These are phyloP conservation scores for Amanita phalloides DNA, from an alignment of 768 basidiomycete species.

Conservation along the genomic window DNA sequence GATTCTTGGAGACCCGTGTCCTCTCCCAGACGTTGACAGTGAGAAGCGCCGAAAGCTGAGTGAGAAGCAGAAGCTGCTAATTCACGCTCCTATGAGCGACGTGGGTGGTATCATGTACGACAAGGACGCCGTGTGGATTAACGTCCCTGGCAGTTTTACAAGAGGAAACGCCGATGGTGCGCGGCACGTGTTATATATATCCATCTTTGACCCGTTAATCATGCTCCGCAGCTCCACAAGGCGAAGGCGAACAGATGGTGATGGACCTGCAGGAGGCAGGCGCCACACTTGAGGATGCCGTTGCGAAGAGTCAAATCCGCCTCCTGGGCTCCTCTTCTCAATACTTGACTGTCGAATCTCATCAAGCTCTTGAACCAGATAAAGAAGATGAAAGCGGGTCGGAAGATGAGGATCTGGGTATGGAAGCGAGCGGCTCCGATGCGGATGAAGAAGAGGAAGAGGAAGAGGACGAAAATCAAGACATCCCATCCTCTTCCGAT, in stretches of 20 bases:
- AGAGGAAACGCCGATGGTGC: constrained; percentile 58
- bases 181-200: constrained; percentile 9
- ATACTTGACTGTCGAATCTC: constrained; percentile 39
- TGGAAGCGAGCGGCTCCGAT: constrained; percentile 7
- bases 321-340: constrained; percentile 77
- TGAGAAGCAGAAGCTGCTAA: constrained; percentile 85
- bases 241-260: constrained; percentile 97
- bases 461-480: constrained; percentile 14
- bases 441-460: constrained; percentile 8
- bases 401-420: constrained; percentile 16
- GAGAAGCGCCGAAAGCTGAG: constrained; percentile 89
- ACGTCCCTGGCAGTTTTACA: constrained; percentile 92
- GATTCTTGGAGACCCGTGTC: constrained; percentile 88
- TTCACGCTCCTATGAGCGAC: constrained; percentile 99
- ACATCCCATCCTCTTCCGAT: constrained; percentile 9
- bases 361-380: constrained; percentile 19
- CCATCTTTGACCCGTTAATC: background rate
- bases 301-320: constrained; percentile 71
- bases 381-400: constrained; percentile 23
- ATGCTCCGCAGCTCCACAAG: constrained; percentile 49
- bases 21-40: constrained; percentile 80
- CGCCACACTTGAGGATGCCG: constrained; percentile 73
- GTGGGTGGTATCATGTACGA: constrained; percentile 95
- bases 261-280: constrained; percentile 88
- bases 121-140: constrained; percentile 97